Evolutionary conservation across 1,284 basidiomycete species (phyloP).

Genomic region (Sphaerobolus stellatus): DNA sequence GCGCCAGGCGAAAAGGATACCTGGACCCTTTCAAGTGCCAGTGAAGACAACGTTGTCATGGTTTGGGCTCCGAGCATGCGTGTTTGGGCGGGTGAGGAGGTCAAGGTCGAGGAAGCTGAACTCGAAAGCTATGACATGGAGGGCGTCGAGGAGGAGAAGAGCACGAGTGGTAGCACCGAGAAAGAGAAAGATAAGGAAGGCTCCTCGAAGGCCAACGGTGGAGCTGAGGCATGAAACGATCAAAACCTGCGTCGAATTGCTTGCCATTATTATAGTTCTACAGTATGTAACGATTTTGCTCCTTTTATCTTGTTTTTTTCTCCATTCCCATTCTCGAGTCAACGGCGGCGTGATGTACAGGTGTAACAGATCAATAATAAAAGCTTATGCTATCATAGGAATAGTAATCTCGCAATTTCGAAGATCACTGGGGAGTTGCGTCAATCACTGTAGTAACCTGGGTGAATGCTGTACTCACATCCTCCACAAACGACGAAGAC

Average conservation of each 20-base stretch:
- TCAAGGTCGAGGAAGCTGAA: conserved; percentile 75
- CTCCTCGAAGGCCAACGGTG: not conserved
- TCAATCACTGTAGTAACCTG: too few relatives aligned
- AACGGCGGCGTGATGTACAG: too few relatives aligned
- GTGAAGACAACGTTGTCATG: conserved; percentile 87
- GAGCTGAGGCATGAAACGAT: not conserved
- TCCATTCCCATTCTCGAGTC: too few relatives aligned
- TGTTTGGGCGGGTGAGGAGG: conserved; percentile 81
- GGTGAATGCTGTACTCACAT: conserved; percentile 62
- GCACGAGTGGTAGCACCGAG: conserved; percentile 26
- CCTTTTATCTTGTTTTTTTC: not conserved
- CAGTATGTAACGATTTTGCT: too few relatives aligned
- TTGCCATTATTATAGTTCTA: not conserved
- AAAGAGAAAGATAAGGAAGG: conserved; percentile 9
- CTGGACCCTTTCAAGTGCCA: conserved; percentile 76
- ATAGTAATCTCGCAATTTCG: conserved; percentile 63
- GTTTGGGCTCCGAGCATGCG: conserved; percentile 88
- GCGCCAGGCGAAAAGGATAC: conserved; percentile 72
- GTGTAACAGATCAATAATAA: conserved; percentile 2
- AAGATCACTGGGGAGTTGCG: conserved; percentile 59
- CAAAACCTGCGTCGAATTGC: not conserved
- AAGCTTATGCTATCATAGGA: conserved; percentile 45
- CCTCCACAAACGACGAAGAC: conserved; percentile 75
- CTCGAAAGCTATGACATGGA: conserved; percentile 77
- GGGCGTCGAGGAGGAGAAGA: conserved; percentile 50